Percentiles rank a stretch among this genome's conserved stretches.
Conservation (phyloP, 306 rosid genomes). For the Malus orientalis region DNA sequence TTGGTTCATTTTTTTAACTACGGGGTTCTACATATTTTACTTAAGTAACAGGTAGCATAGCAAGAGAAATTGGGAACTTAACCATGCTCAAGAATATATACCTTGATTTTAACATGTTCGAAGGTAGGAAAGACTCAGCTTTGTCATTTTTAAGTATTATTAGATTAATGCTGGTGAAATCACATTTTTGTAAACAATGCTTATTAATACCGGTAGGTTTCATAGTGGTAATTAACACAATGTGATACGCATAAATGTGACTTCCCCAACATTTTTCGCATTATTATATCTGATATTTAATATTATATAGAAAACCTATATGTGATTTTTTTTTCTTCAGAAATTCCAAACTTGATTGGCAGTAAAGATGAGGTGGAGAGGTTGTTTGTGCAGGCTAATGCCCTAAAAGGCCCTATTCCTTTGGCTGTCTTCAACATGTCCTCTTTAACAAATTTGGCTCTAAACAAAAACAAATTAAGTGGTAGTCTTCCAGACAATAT, state of each 20-base stretch:
- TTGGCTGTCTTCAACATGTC: not conserved
- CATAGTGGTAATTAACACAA: too few species aligned
- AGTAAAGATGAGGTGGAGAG: not conserved
- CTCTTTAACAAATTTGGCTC: not conserved
- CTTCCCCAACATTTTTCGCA: too few species aligned
- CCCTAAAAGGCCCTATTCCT: not conserved
- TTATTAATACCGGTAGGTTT: too few species aligned
- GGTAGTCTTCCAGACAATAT: not conserved
- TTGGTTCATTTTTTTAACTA: not conserved
- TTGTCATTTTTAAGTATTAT: too few species aligned
- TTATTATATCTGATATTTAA: too few species aligned
- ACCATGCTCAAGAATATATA: not conserved
- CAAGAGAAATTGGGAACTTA: not conserved
- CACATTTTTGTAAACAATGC: too few species aligned
- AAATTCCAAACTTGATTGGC: not conserved
- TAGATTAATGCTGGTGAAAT: too few species aligned
- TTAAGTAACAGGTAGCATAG: not conserved
- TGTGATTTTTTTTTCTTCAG: not conserved
- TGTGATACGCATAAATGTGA: too few species aligned
- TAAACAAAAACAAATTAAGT: not conserved
- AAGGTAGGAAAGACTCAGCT: not conserved
- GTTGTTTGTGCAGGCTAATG: not conserved
- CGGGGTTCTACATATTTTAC: not conserved
- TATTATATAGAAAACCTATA: too few species aligned
- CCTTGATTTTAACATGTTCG: not conserved